Evolutionary conservation across 2,329 filamentous ascomycete genomes (phyloP), one percentile per base, ranked within the genome.

Genomic region (Colletotrichum spaethianum): DNA sequence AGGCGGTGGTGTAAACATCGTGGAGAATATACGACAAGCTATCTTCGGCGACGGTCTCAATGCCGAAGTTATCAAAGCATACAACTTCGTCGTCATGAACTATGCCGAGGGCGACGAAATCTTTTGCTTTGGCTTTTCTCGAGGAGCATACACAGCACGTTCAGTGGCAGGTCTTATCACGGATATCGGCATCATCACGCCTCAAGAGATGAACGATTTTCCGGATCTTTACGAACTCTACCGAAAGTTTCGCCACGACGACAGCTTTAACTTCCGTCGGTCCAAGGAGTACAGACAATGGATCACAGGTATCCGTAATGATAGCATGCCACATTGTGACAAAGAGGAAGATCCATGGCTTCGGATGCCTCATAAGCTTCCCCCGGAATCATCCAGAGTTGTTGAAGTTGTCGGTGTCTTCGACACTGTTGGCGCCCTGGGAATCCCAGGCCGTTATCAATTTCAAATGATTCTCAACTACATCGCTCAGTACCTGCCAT

Each of bases 61-160:
- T n/a, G 33, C 28, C 12, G 71, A 75, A 8, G 65, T 77, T n/a
- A 68, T 74, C 20, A 79, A 83, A 63, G 78, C 79, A 16, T 83
- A 83, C 77, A 80, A 81, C 70, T 83, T 83, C 57, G 72, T 83
- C 33, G 80, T 79, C 69, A 75, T 78, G 71, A 83, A 84, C 75
- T 83, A 83, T 67, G 74, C 75, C 18, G 78, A 79, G 40, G 80
- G 80, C 20, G 82, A 83, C 67, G 75, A 77, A 53, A 80, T 84
- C 36, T 76, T 82, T 46, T 77, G 82, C 46, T 76, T 82, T 11
- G 82, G 82, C 8, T 84, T 83, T 74, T 83, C 82, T 2, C 75
- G 82, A 2, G 82, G 82, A 4, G 82, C 82, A 7, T 84, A 83
- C 73, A 84, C 82, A 2, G 82, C 82, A 28, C 80, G 82, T 7